A percentile compares a stretch with the other conserved stretches of the same genome.
These are phyloP conservation scores for Suhomyces prunicola DNA, from an alignment of 805 yeast genomes.

Conservation along the genomic window DNA sequence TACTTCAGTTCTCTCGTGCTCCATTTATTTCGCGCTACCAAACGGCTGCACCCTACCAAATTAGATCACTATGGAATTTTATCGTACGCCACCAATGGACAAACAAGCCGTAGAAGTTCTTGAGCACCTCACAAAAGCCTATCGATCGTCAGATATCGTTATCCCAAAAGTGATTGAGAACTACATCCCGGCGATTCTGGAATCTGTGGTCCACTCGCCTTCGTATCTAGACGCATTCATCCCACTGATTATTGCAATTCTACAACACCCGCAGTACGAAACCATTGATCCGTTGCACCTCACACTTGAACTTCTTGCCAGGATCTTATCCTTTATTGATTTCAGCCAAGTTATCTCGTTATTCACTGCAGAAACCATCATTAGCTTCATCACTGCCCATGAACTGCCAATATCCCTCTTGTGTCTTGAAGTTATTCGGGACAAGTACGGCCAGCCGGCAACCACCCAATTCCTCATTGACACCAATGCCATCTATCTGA, in stretches of 20 bases:
- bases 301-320: constrained; percentile 13
- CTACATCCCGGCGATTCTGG: background rate
- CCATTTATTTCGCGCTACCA: background rate
- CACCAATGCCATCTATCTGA: background rate
- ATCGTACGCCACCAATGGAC: background rate
- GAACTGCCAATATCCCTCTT: background rate
- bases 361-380: constrained; percentile 11
- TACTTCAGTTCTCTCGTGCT: too few relatives aligned
- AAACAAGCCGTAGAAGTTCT: background rate
- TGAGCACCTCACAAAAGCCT: background rate
- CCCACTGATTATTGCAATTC: constrained; percentile 1
- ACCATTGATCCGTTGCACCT: constrained; percentile 13
- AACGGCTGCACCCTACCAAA: background rate
- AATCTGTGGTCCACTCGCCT: background rate
- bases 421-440: constrained; percentile 1
- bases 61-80: background rate
- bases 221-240: background rate
- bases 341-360: constrained; percentile 12
- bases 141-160: background rate
- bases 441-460: constrained; percentile 3
- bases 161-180: background rate
- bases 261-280: constrained; percentile 5
- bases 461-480: constrained; percentile 1
- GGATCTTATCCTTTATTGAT: constrained; percentile 10
- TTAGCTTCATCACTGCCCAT: background rate